phyloP scores from a whole-genome alignment of 2,329 filamentous ascomycete species.

The Ophiocordyceps polyrhachis-furcata region DNA sequence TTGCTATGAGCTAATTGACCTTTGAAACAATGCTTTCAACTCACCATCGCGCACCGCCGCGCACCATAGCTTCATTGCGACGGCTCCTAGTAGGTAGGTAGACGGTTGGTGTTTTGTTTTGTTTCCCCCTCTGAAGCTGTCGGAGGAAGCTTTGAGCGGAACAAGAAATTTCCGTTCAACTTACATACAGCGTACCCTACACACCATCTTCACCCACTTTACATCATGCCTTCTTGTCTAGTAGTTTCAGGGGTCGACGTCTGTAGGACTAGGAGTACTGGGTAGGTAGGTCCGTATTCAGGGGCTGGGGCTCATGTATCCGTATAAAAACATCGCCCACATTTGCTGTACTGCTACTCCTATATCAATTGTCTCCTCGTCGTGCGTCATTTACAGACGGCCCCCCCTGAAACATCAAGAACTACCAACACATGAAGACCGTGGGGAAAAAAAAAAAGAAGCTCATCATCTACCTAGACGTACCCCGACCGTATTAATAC shows the following conservation, averaged over 20 bases:
- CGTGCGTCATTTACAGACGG: background rate
- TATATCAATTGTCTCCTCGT: too few relatives aligned
- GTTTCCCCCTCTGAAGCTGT: background rate
- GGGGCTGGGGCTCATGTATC: too few relatives aligned
- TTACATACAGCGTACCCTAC: too few relatives aligned
- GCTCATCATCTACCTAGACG: background rate
- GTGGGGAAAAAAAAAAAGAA: background rate
- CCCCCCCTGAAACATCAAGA: too few relatives aligned
- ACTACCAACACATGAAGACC: background rate
- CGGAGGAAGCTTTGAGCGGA: background rate
- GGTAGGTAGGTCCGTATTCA: too few relatives aligned
- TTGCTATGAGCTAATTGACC: background rate
- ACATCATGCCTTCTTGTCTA: too few relatives aligned
- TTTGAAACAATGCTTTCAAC: constrained; percentile 5
- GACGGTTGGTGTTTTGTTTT: constrained; percentile 6
- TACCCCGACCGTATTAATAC: constrained; percentile 10
- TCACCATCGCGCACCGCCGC: constrained; percentile 34
- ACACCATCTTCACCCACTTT: too few relatives aligned
- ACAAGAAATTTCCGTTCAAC: background rate
- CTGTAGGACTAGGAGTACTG: too few relatives aligned
- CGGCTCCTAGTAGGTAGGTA: constrained; percentile 3
- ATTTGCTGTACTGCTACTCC: too few relatives aligned
- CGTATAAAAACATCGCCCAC: too few relatives aligned
- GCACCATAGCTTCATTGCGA: constrained; percentile 37
- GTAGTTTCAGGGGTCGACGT: too few relatives aligned